Evolutionary conservation across 305 asterid genomes (phyloP), one percentile per base, ranked within the genome.

Genomic region (Rubia occidens): DNA sequence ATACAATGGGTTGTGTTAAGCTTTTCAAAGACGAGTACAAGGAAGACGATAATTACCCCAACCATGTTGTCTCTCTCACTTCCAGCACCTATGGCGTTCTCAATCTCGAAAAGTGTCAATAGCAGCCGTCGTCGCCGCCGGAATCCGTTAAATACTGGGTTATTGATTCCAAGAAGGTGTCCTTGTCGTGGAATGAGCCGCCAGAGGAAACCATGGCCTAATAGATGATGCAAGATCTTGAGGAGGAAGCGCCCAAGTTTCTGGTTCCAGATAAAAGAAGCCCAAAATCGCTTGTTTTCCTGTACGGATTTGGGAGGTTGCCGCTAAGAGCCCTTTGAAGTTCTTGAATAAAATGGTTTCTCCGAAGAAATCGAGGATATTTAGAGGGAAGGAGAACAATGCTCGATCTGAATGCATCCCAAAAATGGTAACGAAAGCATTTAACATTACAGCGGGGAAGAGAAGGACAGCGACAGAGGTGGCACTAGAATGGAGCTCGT

Each of bases 191-290:
- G 0, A 87, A 82, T 4, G 88, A 79, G 70, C 85, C 94, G 2
- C 85, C 95, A 1, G 98, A 93, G 85, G 82, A 86, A 17, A 93
- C 90, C 43, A 87, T 88, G 39, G 76, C 96, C 60, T 90, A 96
- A 97, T 97, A 90, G 80, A 85, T 93, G 0, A 93, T 93, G 98
- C 87, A 86, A 66, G 97, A 87, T 10, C 95, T 93, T n/a, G 98
- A 93, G 59, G 96, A 93, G 66, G 87, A 77, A 68, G 76, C 71
- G 1, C 75, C 83, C 11, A 66, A 15, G 45, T 74, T 69, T 0
- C 75, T 71, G 0, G 78, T 75, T 42, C 81, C 73, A 17, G 78
- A 80, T 3, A 88, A 80, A 69, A 85, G 64, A 26, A 87, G 91
- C 80, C 92, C 95, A 0, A 89, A 86, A 72, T 54, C 93, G 40